phyloP scores from a whole-genome alignment of 257 asterid species.

The Solanum verrucosum region DNA sequence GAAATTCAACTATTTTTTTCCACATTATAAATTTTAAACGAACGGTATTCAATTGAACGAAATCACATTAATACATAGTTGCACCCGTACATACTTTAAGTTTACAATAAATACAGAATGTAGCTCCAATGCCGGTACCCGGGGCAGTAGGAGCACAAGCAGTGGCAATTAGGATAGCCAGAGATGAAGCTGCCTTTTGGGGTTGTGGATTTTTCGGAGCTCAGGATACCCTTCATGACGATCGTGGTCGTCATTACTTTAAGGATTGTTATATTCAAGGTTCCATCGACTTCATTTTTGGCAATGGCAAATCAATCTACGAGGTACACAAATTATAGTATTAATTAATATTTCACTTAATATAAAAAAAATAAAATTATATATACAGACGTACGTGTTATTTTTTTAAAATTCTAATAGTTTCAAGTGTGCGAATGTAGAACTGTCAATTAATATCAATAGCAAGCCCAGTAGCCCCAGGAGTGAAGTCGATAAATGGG shows the following conservation, averaged over 20 bases:
- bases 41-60: not conserved
- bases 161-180: slow-evolving; percentile 70
- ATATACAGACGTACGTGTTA: not conserved
- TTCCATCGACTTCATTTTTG: slow-evolving; percentile 85
- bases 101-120: slow-evolving; percentile 35
- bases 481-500: too few relatives aligned
- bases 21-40: not conserved
- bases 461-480: too few relatives aligned
- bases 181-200: slow-evolving; percentile 75
- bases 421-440: too few relatives aligned
- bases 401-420: not conserved
- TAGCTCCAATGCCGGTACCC: slow-evolving; percentile 76
- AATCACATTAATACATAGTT: not conserved
- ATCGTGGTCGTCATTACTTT: slow-evolving; percentile 86
- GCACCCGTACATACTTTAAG: too few relatives aligned
- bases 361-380: too few relatives aligned
- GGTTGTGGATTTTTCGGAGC: slow-evolving; percentile 97
- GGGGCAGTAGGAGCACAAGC: slow-evolving; percentile 88
- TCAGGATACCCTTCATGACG: slow-evolving; percentile 87
- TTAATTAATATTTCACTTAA: too few relatives aligned
- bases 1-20: not conserved
- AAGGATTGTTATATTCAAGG: slow-evolving; percentile 88
- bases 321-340: slow-evolving; percentile 34
- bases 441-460: too few relatives aligned
- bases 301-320: slow-evolving; percentile 78